Base-by-base conservation (phyloP, 2,329 filamentous ascomycete species). In the Nothophoma quercina region DNA sequence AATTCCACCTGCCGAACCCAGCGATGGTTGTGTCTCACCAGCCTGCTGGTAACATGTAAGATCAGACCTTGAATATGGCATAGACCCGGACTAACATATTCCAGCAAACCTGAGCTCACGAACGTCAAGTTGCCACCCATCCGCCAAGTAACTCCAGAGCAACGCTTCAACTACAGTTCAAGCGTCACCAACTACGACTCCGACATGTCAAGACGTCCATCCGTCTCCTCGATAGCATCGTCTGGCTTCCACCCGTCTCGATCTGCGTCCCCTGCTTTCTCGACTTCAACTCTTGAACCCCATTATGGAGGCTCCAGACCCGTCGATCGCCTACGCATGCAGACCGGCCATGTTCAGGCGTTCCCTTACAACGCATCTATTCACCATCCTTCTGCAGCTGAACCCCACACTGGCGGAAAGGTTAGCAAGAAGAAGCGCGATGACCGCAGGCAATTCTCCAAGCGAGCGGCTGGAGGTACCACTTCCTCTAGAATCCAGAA, bases 341-440 rank as follows among this genome's bases (percentile, higher is more conserved):
- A 55, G 13, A 15, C 38, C 10, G 35, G 36, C 2, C 51, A 51
- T 23, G 19, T 54, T 4, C 41, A 52, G 36, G 15, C 13, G 16
- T 55, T 45, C 15, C 52, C 46, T 16, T 51, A 51, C 42, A 32
- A 28, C 19, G 32, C 45, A 32, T 18, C 34, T 4, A 29, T 21
- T 2, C 51, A 35, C 2, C 39, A 50, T 7, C 30, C 51, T 4
- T 25, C 25, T 2, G 10, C 45, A 19, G 19, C 9, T 13, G 15
- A 22, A 44, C n/a, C 38, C 7, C 52, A 55, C 42, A 25, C 52
- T 9, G 47, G 42, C n/a, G 47, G 47, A 4, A 55, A 55, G 21
- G 52, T 42, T 13, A 43, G 44, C 35, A 55, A 55, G 41, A 55
- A 51, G 47, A 55, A 55, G 41, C 52, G 52, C 25, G 45, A 45